phyloP scores from a whole-genome alignment of 257 asterid species.

The Datura wrightii region DNA sequence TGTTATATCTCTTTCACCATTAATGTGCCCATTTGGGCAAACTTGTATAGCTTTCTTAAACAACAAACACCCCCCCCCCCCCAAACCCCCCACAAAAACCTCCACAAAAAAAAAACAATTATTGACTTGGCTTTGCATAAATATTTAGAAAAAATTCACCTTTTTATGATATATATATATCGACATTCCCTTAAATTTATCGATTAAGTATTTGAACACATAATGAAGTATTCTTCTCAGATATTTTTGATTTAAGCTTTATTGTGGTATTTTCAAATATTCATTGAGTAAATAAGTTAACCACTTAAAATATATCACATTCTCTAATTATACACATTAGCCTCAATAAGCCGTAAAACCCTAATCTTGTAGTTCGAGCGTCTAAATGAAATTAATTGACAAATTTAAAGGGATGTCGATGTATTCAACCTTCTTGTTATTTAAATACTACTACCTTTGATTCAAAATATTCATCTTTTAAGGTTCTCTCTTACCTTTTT shows the following conservation, averaged over 20 bases:
- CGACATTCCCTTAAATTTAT: not conserved
- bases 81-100: not conserved
- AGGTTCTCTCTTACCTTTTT: not conserved
- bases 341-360: not conserved
- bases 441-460: not conserved
- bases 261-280: not conserved
- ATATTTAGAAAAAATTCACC: no score
- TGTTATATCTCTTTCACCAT: not conserved
- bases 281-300: not conserved
- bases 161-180: not conserved
- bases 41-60: not conserved
- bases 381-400: not conserved
- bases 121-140: no score
- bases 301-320: not conserved
- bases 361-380: not conserved
- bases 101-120: no score
- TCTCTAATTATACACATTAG: no score
- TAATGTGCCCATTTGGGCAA: conserved; percentile 8
- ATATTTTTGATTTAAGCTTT: not conserved
- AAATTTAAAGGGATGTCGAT: not conserved
- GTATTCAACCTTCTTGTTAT: not conserved
- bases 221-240: not conserved
- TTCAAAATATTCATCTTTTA: not conserved
- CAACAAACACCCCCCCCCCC: not conserved
- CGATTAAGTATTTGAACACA: fast-evolving